These are phyloP conservation scores for Solanum ossicruentum DNA, from an alignment of 257 asterid genomes.

Conservation along the genomic window DNA sequence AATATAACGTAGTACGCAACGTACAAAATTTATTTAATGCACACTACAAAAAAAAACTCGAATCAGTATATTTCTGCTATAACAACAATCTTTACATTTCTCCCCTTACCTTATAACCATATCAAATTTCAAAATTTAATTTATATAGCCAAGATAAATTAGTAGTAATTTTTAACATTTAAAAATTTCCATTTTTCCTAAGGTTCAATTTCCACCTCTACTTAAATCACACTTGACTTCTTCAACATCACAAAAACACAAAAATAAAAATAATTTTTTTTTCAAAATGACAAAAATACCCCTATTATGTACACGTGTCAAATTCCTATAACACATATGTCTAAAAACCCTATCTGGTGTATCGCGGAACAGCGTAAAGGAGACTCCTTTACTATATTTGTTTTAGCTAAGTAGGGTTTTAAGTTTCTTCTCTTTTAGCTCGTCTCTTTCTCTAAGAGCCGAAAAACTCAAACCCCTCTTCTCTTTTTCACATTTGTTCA, in stretches of 20 bases:
- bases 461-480: neutral
- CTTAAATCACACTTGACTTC: neutral
- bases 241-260: neutral
- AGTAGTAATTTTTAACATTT: neutral
- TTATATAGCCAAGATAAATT: too few species aligned
- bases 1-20: too few species aligned
- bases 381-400: neutral
- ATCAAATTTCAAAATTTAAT: too few species aligned
- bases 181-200: neutral
- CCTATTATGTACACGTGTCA: neutral
- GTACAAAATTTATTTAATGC: too few species aligned
- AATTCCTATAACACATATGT: neutral
- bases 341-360: neutral
- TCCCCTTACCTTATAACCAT: too few species aligned
- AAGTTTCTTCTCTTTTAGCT: neutral
- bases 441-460: neutral
- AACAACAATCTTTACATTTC: too few species aligned
- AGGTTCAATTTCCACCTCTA: neutral
- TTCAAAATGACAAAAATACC: neutral
- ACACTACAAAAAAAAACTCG: neutral
- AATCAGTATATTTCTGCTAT: too few species aligned
- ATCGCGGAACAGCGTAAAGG: neutral
- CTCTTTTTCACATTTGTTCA: neutral
- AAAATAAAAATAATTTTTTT: neutral
- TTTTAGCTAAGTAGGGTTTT: conserved; percentile 10